Evolutionary conservation across 2,329 filamentous ascomycete species (phyloP).

Genomic region (Tricladium varicosporioides): DNA sequence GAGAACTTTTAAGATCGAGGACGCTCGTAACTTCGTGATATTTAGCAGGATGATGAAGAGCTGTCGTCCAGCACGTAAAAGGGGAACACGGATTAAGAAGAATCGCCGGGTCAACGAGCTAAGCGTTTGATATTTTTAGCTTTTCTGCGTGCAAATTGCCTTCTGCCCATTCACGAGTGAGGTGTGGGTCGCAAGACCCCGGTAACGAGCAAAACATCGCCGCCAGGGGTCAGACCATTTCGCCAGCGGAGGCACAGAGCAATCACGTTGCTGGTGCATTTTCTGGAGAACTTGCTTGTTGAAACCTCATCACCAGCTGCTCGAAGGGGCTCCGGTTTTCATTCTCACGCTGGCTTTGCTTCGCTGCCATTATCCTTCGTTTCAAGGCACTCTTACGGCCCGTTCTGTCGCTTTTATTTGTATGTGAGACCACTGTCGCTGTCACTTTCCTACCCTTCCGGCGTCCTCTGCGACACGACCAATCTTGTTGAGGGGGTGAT

Average conservation of each 20-base stretch:
- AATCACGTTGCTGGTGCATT: neutral
- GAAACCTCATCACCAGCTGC: neutral
- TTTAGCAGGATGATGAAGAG: neutral
- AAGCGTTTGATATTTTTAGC: neutral
- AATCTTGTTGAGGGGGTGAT: constrained; percentile 1
- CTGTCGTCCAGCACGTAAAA: neutral
- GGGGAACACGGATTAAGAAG: neutral
- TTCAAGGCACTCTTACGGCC: constrained; percentile 14
- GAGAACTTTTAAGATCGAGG: no score
- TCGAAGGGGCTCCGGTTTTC: constrained; percentile 7
- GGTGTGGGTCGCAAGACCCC: neutral
- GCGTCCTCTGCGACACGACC: constrained; percentile 1
- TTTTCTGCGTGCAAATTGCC: neutral
- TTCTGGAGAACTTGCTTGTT: neutral
- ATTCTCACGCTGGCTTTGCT: constrained; percentile 1
- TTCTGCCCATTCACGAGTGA: neutral
- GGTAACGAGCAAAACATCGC: constrained; percentile 1
- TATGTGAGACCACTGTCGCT: constrained; percentile 9
- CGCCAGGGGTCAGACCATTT: neutral
- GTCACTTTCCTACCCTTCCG: neutral
- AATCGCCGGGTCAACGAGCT: neutral
- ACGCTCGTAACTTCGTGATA: neutral
- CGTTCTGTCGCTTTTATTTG: constrained; percentile 14
- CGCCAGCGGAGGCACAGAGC: neutral
- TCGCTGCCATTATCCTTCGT: constrained; percentile 15